These are phyloP conservation scores for Babesia ovis DNA, from an alignment of 169 alveolate species.

Conservation along the genomic window DNA sequence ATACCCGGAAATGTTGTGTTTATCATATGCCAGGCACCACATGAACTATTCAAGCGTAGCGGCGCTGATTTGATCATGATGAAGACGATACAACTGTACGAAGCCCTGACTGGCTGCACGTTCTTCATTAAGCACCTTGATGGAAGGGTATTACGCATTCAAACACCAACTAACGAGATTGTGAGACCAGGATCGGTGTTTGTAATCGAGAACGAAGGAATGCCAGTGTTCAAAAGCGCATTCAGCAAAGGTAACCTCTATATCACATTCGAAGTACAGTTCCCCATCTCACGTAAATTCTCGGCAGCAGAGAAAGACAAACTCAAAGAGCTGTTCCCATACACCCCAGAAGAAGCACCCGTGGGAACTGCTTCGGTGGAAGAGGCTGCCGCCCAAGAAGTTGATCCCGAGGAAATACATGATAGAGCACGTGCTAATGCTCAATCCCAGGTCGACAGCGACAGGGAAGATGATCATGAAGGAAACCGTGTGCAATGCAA, in stretches of 20 bases:
- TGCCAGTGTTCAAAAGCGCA: constrained; percentile 94
- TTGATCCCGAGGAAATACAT: constrained; percentile 61
- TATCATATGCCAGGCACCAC: constrained; percentile 85
- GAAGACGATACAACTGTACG: constrained; percentile 87
- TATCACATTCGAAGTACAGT: constrained; percentile 90
- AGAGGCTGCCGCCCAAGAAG: constrained; percentile 48
- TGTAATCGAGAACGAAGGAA: constrained; percentile 91
- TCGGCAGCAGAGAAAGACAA: constrained; percentile 65
- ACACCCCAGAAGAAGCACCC: constrained; percentile 29
- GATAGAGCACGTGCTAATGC: constrained; percentile 25
- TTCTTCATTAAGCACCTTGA: constrained; percentile 92
- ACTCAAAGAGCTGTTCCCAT: constrained; percentile 69
- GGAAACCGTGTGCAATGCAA: constrained; percentile 63
- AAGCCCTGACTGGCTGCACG: constrained; percentile 94
- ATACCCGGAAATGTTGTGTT: constrained; percentile 94
- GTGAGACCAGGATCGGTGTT: constrained; percentile 89
- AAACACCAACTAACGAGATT: constrained; percentile 85
- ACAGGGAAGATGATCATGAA: constrained; percentile 55
- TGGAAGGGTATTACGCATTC: constrained; percentile 85
- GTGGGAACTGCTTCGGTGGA: constrained; percentile 28
- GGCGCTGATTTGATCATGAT: constrained; percentile 92
- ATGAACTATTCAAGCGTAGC: constrained; percentile 89
- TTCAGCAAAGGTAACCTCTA: constrained; percentile 91
- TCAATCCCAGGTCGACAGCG: neutral
- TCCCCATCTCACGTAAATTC: constrained; percentile 87